These are phyloP conservation scores for Mimosa bimucronata DNA, from an alignment of 306 rosid genomes.

Conservation along the genomic window DNA sequence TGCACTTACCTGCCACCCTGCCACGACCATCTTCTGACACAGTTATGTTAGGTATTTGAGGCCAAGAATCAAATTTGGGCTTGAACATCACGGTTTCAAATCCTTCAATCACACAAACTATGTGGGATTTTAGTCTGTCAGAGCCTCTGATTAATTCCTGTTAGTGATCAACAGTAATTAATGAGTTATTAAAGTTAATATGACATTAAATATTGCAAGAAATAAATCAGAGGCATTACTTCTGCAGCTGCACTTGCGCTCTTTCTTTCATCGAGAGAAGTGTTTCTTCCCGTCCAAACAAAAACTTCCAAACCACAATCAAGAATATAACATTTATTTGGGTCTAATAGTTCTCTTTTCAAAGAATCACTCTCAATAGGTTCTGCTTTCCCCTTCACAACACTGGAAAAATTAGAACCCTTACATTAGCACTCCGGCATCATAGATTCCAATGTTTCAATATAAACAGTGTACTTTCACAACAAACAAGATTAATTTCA, in stretches of 20 bases:
- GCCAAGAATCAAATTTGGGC: conserved; percentile 92
- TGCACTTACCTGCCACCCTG: conserved; percentile 95
- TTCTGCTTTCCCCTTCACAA: conserved; percentile 75
- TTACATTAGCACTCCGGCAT: conserved; percentile 41
- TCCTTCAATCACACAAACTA: conserved; percentile 91
- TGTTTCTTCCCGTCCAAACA: conserved; percentile 92
- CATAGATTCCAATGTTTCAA: conserved; percentile 28
- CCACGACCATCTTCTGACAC: conserved; percentile 96
- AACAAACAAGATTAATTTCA: conserved; percentile 15
- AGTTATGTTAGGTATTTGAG: conserved; percentile 61
- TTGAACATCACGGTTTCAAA: conserved; percentile 91
- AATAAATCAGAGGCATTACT: conserved; percentile 54
- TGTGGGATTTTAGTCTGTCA: conserved; percentile 65
- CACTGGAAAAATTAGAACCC: conserved; percentile 51
- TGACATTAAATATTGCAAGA: conserved; percentile 31
- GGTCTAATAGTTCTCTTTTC: conserved; percentile 75
- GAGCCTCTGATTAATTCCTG: conserved; percentile 67
- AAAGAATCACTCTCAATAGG: conserved; percentile 69
- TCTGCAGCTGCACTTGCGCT: conserved; percentile 82
- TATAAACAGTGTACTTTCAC: conserved; percentile 16
- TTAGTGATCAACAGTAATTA: conserved; percentile 38
- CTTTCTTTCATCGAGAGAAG: conserved; percentile 88
- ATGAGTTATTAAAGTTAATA: conserved; percentile 36
- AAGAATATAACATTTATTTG: conserved; percentile 80
- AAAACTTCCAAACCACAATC: conserved; percentile 90